Evolutionary conservation across 176 grass and related monocot species (phyloP).

Genomic region (Chloris gayana): DNA sequence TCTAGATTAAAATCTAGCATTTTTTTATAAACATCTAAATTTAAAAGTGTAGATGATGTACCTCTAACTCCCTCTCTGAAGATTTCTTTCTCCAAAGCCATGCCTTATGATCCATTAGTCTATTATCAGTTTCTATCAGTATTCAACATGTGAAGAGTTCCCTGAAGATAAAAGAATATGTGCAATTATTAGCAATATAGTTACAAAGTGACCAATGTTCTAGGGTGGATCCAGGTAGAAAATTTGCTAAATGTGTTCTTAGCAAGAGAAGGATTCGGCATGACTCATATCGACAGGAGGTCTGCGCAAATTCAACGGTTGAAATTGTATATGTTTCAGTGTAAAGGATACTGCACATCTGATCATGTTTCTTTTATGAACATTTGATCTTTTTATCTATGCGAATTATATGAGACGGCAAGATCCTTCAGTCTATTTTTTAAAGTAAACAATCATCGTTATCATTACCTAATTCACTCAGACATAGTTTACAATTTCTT

Average conservation of each 20-base stretch:
- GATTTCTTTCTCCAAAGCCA: slow-evolving; percentile 94
- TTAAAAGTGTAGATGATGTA: slow-evolving; percentile 31
- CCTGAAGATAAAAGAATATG: slow-evolving; percentile 1
- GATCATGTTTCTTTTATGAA: neutral
- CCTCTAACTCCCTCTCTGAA: slow-evolving; percentile 48
- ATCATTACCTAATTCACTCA: slow-evolving; percentile 10
- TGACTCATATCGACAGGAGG: neutral
- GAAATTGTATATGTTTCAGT: neutral
- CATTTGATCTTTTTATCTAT: neutral
- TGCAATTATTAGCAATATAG: slow-evolving; percentile 18
- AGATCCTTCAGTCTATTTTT: neutral
- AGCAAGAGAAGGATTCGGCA: slow-evolving; percentile 19
- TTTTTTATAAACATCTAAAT: neutral
- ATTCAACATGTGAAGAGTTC: neutral
- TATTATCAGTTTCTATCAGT: slow-evolving; percentile 16
- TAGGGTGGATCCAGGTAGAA: neutral
- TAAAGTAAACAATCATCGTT: neutral
- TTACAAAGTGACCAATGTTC: neutral
- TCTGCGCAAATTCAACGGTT: neutral
- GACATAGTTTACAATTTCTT: neutral
- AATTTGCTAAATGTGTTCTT: neutral
- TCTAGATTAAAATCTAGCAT: slow-evolving; percentile 6
- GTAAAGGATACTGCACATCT: neutral
- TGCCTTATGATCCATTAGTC: slow-evolving; percentile 79
- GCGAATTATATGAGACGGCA: neutral